Conservation (phyloP, 768 basidiomycete genomes). For the Ramaria sp. region DNA sequence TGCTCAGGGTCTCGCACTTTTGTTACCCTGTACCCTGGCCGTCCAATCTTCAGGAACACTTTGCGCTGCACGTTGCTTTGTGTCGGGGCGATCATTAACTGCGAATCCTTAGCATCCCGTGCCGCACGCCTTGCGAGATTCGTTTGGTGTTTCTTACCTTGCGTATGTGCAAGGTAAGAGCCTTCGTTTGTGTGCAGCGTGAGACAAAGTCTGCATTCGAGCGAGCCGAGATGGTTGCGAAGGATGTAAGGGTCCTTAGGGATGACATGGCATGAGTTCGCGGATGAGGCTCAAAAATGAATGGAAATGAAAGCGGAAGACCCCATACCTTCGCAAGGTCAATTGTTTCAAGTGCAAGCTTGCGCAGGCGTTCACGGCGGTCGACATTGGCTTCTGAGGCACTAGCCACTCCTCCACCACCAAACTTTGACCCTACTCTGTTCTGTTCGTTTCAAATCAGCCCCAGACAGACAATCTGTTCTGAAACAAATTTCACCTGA, state of each 20-base stretch:
- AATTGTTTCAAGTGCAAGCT: conserved; percentile 94
- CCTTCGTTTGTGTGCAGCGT: conserved; percentile 99
- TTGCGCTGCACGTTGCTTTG: conserved; percentile 70
- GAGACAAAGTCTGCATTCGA: conserved; percentile 95
- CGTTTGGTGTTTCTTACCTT: conserved; percentile 99
- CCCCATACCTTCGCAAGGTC: conserved; percentile 92
- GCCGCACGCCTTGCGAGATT: conserved; percentile 96
- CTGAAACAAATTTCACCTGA: background rate
- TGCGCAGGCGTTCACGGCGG: conserved; percentile 84
- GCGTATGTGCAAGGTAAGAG: conserved; percentile 96
- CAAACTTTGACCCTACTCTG: conserved; percentile 92
- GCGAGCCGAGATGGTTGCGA: conserved; percentile 94
- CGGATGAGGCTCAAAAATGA: background rate
- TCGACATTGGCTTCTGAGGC: conserved; percentile 94
- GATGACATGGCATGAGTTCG: background rate
- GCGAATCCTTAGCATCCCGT: conserved; percentile 91
- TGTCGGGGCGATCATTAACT: conserved; percentile 78
- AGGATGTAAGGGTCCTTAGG: conserved; percentile 91
- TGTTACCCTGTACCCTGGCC: conserved; percentile 91
- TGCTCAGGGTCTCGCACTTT: conserved; percentile 90
- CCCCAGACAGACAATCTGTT: background rate
- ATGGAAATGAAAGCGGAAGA: background rate
- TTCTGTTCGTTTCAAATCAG: conserved; percentile 39
- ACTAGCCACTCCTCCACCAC: conserved; percentile 92
- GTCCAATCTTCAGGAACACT: conserved; percentile 93